These are phyloP conservation scores for Juglanconis sp. DNA, from an alignment of 2,329 filamentous ascomycete genomes.

Conservation along the genomic window DNA sequence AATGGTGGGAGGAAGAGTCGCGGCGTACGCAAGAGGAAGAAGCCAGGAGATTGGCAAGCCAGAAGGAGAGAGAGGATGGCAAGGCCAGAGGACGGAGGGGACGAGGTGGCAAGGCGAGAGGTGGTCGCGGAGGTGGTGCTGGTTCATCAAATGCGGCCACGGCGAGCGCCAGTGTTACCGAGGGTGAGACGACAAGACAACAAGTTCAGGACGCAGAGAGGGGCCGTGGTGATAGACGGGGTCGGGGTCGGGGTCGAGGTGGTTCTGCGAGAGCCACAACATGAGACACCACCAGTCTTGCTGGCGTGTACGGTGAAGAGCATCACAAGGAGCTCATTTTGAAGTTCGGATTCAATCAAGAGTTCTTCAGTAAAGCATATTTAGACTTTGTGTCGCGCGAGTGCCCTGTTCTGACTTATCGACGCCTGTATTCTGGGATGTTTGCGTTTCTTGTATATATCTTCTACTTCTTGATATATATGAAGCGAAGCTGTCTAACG, in stretches of 20 bases:
- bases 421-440: neutral
- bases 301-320: neutral
- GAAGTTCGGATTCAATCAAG: neutral
- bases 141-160: neutral
- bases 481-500: neutral
- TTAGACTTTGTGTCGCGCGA: neutral
- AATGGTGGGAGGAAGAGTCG: slow-evolving; percentile 92
- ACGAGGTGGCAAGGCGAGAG: slow-evolving; percentile 15
- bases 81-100: slow-evolving; percentile 18
- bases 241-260: slow-evolving; percentile 6
- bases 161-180: neutral
- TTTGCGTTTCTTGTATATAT: neutral
- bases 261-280: slow-evolving; percentile 3
- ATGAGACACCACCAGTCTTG: neutral
- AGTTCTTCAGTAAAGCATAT: neutral
- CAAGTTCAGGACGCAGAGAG: slow-evolving; percentile 4
- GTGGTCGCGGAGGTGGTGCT: slow-evolving; percentile 10
- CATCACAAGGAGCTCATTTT: neutral
- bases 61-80: slow-evolving; percentile 38
- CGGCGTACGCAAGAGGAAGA: slow-evolving; percentile 65
- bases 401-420: neutral
- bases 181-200: slow-evolving; percentile 2
- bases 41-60: slow-evolving; percentile 37
- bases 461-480: neutral
- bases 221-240: slow-evolving; percentile 8